Evolutionary conservation across 179 eudicot species (phyloP).

Genomic region (Amaranthus tricolor): DNA sequence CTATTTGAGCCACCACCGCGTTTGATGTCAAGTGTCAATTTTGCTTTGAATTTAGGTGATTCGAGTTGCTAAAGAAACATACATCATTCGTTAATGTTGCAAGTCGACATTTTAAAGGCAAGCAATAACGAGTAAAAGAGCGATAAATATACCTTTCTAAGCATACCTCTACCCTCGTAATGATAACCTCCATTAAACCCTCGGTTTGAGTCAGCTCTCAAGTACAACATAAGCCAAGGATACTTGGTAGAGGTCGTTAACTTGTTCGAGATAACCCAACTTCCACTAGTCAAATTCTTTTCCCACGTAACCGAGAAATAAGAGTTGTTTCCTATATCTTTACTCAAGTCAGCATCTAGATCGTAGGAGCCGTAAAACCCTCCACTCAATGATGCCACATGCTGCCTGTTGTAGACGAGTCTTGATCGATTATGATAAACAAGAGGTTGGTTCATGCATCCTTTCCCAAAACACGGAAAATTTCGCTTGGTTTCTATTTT

Average conservation of each 20-base stretch:
- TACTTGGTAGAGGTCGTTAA: slow-evolving; percentile 21
- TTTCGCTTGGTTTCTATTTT: slow-evolving; percentile 17
- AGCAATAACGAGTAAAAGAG: background rate
- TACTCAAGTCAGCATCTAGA: slow-evolving; percentile 29
- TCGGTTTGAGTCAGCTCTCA: slow-evolving; percentile 29
- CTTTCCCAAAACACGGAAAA: slow-evolving; percentile 41
- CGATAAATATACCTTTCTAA: slow-evolving; percentile 18
- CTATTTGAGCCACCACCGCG: slow-evolving; percentile 30
- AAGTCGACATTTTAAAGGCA: background rate
- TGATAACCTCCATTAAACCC: slow-evolving; percentile 35
- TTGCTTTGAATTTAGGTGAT: slow-evolving; percentile 32
- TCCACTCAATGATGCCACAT: slow-evolving; percentile 20
- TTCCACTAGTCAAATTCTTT: slow-evolving; percentile 23
- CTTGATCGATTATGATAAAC: slow-evolving; percentile 32
- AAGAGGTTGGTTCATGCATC: slow-evolving; percentile 43
- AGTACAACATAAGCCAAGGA: slow-evolving; percentile 35
- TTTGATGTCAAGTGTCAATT: slow-evolving; percentile 21
- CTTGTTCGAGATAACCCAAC: slow-evolving; percentile 25
- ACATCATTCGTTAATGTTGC: background rate
- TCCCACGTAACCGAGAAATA: slow-evolving; percentile 27
- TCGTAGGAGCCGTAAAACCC: slow-evolving; percentile 43
- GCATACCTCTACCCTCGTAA: slow-evolving; percentile 25
- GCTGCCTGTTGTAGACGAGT: slow-evolving; percentile 2
- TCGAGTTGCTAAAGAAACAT: slow-evolving; percentile 19
- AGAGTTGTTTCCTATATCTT: slow-evolving; percentile 19